These are phyloP conservation scores for Talaromyces verruculosus DNA, from an alignment of 2,329 filamentous ascomycete genomes.

Conservation along the genomic window DNA sequence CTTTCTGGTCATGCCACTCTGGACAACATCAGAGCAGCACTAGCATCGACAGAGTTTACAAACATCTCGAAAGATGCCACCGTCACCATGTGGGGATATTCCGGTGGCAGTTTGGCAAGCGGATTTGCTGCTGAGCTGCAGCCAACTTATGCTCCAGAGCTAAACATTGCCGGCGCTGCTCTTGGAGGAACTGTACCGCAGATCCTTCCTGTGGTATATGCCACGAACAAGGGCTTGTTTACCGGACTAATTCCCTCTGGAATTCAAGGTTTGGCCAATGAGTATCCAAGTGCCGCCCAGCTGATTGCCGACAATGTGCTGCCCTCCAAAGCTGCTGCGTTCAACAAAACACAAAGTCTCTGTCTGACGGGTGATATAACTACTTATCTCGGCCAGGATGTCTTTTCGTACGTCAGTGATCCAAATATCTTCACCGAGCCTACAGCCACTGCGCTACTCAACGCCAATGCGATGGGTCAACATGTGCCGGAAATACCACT, in stretches of 20 bases:
- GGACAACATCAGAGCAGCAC: slow-evolving; percentile 46
- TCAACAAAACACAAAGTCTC: slow-evolving; percentile 25
- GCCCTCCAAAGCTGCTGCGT: slow-evolving; percentile 25
- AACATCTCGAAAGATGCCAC: slow-evolving; percentile 35
- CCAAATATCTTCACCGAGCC: slow-evolving; percentile 24
- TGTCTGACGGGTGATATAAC: slow-evolving; percentile 27
- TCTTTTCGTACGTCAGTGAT: slow-evolving; percentile 27
- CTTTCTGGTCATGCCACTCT: slow-evolving; percentile 47
- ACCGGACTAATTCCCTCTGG: slow-evolving; percentile 40
- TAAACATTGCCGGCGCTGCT: slow-evolving; percentile 51
- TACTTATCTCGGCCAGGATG: slow-evolving; percentile 26
- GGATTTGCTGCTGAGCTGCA: slow-evolving; percentile 54
- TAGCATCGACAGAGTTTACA: slow-evolving; percentile 31
- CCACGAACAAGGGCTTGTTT: slow-evolving; percentile 34
- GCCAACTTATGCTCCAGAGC: slow-evolving; percentile 51
- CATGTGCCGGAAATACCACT: slow-evolving; percentile 50
- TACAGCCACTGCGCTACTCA: slow-evolving; percentile 22
- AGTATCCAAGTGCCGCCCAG: slow-evolving; percentile 27
- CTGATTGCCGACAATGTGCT: slow-evolving; percentile 25
- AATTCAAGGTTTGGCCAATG: slow-evolving; percentile 30
- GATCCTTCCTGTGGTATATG: slow-evolving; percentile 38
- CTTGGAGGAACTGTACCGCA: slow-evolving; percentile 52
- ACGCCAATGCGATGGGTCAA: slow-evolving; percentile 36
- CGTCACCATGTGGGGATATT: slow-evolving; percentile 57
- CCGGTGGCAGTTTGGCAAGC: slow-evolving; percentile 53